Evolutionary conservation across 78 protist species (phyloP), one percentile per base, ranked within the genome.

Genomic region (slime mould (Dictyostelium discoideum)): DNA sequence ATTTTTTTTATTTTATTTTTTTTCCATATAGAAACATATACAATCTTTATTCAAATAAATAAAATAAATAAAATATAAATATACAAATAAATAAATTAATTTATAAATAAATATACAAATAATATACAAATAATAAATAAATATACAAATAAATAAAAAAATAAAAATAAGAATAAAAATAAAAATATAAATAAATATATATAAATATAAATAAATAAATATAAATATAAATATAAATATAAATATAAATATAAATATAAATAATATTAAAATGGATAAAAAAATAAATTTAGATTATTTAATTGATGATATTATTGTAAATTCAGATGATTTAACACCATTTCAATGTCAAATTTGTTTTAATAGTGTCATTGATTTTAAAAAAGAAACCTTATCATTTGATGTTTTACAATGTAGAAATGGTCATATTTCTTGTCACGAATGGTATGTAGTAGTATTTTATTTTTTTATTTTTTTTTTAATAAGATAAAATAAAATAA

Each of bases 311-410:
- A 24, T 72, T 13, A 29, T 72, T 5, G 79, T 72, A 29, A 29
- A 72, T 72, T 29, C 39, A 3, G 79, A 72, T 4, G 40, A 24
- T 24, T 72, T 72, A 72, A 14, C 39, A 29, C 39, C 42, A 72
- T 72, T 29, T 72, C 79, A 29, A 29, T 72, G 79, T 72, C 79
- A 72, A 72, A 29, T 72, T 29, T 72, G 79, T 72, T 29, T 72
- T 14, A 29, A 72, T 18, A 29, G 44, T 29, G 79, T 72, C 3
- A 29, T 72, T 24, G 79, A 72, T 29, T 72, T 72, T 29, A 72
- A 72, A 72, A 72, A 29, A 26, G 29, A 65, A 22, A 26, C 32
- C 4, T 72, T 72, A 72, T 24, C 39, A 72, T 72, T 72, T 72
- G 79, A 72, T 29, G 79, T 29, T 24, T 72, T 72, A 72, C 79